Base-by-base conservation (phyloP, 179 eudicot genomes). In the Dionaea muscipula region DNA sequence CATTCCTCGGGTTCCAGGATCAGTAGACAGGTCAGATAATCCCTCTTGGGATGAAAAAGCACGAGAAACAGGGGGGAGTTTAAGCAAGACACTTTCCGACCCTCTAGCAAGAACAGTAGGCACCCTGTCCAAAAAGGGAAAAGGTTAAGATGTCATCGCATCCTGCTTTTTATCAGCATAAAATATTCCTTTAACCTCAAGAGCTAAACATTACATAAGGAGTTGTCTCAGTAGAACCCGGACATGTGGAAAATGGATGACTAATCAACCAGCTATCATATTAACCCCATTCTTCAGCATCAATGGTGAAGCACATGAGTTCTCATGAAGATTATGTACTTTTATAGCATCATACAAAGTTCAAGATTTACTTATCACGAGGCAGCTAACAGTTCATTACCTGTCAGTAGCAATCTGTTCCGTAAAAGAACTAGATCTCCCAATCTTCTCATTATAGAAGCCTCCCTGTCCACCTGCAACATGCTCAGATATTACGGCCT, bases 41-140 rank as follows among this genome's bases (percentile, higher is more conserved):
- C 75, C 81, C 14, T 81, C 97, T 38, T 78, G 86, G 51, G 83
- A 70, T 20, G 84, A 78, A 33, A 75, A 60, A 52, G 73, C 73
- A 10, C 79, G 70, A 17, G 95, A 63, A 53, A 74, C 80, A 19
- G 81, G 44, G 47, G 54, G 55, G 18, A 26, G 64, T 31, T 50
- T 60, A 18, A 60, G 56, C 41, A 60, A 23, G 14, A 60, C 33
- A 37, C 33, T 50, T 26, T 60, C 64, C 10, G 55, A 25, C 12
- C 64, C 64, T 50, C 64, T 40, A 24, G 55, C 36, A 40, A 61
- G 33, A 36, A 60, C 36, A 26, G 65, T 24, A n/a, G 76, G 51
- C 43, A 55, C 59, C 71, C 81, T 73, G 55, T 44, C 25, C 10
- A 16, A 3, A 7, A 24, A 14, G 11, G 25, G 31, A 3, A 22